A percentile compares a stretch with the other conserved stretches of the same genome.
Evolutionary conservation across 2,329 filamentous ascomycete genomes (phyloP).

Genomic region (Aquanectria penicillioides): DNA sequence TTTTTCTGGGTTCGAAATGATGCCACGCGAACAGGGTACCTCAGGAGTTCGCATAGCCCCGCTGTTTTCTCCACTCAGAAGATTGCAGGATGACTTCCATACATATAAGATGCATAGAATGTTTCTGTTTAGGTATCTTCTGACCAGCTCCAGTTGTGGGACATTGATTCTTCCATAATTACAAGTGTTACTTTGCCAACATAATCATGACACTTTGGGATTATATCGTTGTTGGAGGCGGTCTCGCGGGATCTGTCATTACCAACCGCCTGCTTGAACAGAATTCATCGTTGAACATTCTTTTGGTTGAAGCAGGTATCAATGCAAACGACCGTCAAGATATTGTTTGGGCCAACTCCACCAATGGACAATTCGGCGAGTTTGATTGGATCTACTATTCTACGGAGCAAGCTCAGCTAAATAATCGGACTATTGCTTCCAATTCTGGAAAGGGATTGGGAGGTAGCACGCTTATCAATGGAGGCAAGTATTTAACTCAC

Average conservation of each 20-base stretch:
- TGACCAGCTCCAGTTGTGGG: too few species aligned
- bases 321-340: constrained; percentile 42
- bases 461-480: constrained; percentile 43
- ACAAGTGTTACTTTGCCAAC: not conserved
- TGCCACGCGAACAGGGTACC: too few species aligned
- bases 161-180: not conserved
- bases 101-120: too few species aligned
- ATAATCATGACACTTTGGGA: constrained; percentile 39
- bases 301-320: constrained; percentile 51
- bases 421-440: constrained; percentile 35
- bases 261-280: constrained; percentile 44
- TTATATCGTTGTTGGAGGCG: constrained; percentile 51
- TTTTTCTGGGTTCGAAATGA: too few species aligned
- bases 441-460: constrained; percentile 50
- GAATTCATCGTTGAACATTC: constrained; percentile 43
- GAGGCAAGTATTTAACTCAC: not conserved
- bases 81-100: too few species aligned
- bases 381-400: constrained; percentile 48
- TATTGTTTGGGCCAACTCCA: constrained; percentile 40
- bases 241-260: constrained; percentile 48
- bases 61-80: too few species aligned
- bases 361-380: constrained; percentile 40
- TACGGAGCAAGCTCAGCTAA: constrained; percentile 40
- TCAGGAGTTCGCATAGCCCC: too few species aligned
- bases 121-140: too few species aligned